A percentile compares a stretch with the other conserved stretches of the same genome.
Evolutionary conservation across 306 rosid genomes (phyloP).

Genomic region (Fagus crenata): DNA sequence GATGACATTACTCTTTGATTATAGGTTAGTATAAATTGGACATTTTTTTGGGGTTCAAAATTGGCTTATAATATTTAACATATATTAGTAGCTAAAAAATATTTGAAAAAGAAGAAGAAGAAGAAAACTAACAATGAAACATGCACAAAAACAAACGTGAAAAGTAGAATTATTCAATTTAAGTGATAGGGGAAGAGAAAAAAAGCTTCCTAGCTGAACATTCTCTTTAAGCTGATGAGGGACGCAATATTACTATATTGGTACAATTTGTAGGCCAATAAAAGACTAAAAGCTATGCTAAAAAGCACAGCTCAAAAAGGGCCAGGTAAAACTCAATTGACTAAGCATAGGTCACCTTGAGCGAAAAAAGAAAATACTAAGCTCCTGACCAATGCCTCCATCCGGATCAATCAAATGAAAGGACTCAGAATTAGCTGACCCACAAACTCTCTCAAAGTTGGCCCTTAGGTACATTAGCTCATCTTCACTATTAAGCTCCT

Average conservation of each 20-base stretch:
- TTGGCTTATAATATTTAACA: too few species aligned
- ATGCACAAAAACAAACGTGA: too few species aligned
- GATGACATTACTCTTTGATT: too few species aligned
- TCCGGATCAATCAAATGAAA: slow-evolving; percentile 87
- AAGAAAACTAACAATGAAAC: too few species aligned
- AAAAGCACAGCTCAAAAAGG: slow-evolving; percentile 35
- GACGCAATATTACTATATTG: not conserved
- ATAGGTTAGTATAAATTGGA: too few species aligned
- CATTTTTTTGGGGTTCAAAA: too few species aligned
- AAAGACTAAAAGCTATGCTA: slow-evolving; percentile 1
- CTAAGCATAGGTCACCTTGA: slow-evolving; percentile 27
- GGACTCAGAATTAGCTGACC: slow-evolving; percentile 63
- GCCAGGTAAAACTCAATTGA: not conserved
- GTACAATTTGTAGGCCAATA: not conserved
- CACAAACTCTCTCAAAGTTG: slow-evolving; percentile 66
- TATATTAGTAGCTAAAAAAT: too few species aligned
- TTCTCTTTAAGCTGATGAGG: not conserved
- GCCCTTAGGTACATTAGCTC: slow-evolving; percentile 74
- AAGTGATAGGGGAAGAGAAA: too few species aligned
- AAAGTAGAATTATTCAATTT: too few species aligned
- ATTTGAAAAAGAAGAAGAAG: too few species aligned
- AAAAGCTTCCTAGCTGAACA: not conserved
- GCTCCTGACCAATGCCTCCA: slow-evolving; percentile 71
- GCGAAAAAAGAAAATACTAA: slow-evolving; percentile 75
- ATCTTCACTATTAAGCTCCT: slow-evolving; percentile 24